Evolutionary conservation across 208 protist genomes (phyloP).

Genomic region (Trypanosoma avium): DNA sequence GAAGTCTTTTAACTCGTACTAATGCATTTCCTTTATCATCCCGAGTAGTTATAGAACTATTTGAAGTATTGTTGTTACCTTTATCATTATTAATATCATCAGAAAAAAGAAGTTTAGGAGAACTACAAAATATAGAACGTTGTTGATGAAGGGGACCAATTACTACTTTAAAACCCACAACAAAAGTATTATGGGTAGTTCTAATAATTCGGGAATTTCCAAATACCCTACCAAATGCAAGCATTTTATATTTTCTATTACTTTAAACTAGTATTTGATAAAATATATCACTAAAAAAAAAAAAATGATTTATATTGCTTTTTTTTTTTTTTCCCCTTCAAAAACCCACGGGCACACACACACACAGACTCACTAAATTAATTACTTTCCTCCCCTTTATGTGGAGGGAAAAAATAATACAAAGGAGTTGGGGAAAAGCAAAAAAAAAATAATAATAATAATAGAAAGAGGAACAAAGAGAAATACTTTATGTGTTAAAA

Average conservation of each 20-base stretch:
- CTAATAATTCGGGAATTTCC: constrained; percentile 1
- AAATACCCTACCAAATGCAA: neutral
- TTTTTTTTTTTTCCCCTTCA: neutral
- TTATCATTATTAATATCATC: neutral
- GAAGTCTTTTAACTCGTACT: constrained; percentile 60
- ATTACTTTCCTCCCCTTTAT: no score
- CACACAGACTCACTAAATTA: no score
- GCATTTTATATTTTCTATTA: constrained; percentile 12
- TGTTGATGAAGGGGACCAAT: neutral
- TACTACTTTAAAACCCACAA: neutral
- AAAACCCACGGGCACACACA: no score
- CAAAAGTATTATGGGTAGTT: neutral
- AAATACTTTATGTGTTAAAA: constrained; percentile 12
- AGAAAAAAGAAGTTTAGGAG: neutral
- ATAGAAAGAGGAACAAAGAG: constrained; percentile 10
- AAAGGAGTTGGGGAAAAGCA: neutral
- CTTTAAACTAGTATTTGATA: no score
- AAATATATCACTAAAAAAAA: no score
- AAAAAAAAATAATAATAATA: constrained; percentile 11
- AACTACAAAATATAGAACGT: constrained; percentile 10
- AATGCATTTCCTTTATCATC: constrained; percentile 72
- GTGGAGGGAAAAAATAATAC: neutral
- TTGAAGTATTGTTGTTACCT: neutral
- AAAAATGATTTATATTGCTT: neutral
- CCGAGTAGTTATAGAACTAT: constrained; percentile 56